A percentile compares a stretch with the other conserved stretches of the same genome.
Conservation (phyloP, 441 rosid genomes). For the Populus hybrid region DNA sequence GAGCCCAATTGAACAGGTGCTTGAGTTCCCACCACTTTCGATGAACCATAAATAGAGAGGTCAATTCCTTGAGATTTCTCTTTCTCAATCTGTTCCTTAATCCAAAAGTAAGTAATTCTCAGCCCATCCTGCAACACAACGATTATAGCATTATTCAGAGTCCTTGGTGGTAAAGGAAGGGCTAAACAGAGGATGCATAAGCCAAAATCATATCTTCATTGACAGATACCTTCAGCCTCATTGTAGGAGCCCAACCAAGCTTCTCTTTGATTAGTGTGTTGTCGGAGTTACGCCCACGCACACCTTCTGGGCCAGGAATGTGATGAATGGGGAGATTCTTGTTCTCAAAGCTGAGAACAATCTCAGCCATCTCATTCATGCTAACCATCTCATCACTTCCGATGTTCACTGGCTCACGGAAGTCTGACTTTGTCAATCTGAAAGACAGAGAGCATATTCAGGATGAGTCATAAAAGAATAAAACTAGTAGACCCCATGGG, state of each 20-base stretch:
- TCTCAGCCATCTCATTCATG: slow-evolving; percentile 99
- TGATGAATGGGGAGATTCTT: slow-evolving; percentile 77
- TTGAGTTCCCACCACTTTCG: slow-evolving; percentile 95
- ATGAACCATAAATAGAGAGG: slow-evolving; percentile 68
- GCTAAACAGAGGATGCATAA: background rate
- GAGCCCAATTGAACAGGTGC: slow-evolving; percentile 95
- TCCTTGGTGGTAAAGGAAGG: background rate
- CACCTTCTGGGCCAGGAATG: slow-evolving; percentile 98
- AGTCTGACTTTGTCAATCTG: slow-evolving; percentile 51
- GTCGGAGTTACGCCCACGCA: slow-evolving; percentile 97
- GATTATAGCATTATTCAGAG: background rate
- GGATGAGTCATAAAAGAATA: background rate
- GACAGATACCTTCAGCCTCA: slow-evolving; percentile 75
- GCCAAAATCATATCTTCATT: background rate
- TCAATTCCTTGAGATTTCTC: slow-evolving; percentile 80
- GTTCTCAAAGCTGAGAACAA: slow-evolving; percentile 79
- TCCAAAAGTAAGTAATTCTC: slow-evolving; percentile 89
- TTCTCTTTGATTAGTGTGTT: slow-evolving; percentile 88
- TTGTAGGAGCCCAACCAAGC: slow-evolving; percentile 98
- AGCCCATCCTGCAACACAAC: slow-evolving; percentile 69
- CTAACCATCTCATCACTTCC: slow-evolving; percentile 99
- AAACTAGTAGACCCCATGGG: background rate
- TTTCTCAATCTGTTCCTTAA: slow-evolving; percentile 92
- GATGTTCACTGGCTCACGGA: slow-evolving; percentile 94
- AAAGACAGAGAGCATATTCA: background rate